Evolutionary conservation across 2,329 filamentous ascomycete species (phyloP), one percentile per base, ranked within the genome.

Genomic region (Ophiostoma quercus): DNA sequence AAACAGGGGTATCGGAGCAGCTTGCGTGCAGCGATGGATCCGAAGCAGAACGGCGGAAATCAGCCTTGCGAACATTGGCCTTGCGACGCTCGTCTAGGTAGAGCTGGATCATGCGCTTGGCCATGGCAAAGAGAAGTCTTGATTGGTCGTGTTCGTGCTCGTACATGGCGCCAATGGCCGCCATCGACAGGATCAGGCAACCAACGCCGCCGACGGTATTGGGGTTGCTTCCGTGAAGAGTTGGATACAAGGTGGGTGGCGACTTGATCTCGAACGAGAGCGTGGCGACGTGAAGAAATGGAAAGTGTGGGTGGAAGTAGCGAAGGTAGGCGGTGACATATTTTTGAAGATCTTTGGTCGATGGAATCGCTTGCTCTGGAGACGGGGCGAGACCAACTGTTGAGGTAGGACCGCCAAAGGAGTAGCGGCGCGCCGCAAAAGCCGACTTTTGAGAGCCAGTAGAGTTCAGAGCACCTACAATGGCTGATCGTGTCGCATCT

Each of bases 61-160:
- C 85, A 66, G 84, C 85, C 77, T 86, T 87, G 74, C 86, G 84
- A 73, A 96, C 89, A 77, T 96, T 93, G 68, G 91, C 90, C 78
- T 94, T 94, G 73, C 93, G 88, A 71, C 93, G 87, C 78, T 97
- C 93, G 78, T 98, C 94, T 43, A 99, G 86, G 77, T 97, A 97
- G 72, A 94, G 84, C 73, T 94, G 90, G 71, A 98, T 96, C 90
- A 97, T 92, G 80, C 93, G 96, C 82, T 97, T 97, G 67, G 94
- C 92, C 77, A 93, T 90, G 74, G 96, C 92, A 76, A 97, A 97
- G 8, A 99, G 80, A 66, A 96, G 91, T 77, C 90, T 91, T 32
- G 94, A 96, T 69, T 90, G 86, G 37, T 84, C 84, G 71, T 89
- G 87, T 71, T 98, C 94, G 76, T 90, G 87, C 80, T 97, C 94